Base-by-base conservation (phyloP, 441 rosid species). In the Croton setiger region DNA sequence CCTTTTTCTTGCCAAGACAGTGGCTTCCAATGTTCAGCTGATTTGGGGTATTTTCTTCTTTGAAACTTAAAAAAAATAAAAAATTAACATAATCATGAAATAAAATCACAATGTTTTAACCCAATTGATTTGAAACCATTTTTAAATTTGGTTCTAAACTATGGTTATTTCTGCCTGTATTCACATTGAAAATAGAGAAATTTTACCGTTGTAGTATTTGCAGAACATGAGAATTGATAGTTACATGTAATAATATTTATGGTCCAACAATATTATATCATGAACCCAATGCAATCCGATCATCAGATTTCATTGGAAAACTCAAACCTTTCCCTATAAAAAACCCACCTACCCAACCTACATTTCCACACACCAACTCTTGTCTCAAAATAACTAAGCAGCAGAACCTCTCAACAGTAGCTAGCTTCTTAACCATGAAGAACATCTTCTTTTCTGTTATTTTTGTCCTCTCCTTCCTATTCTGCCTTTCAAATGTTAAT, bases 341-440 rank as follows among this genome's bases (percentile, higher is more conserved):
- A 60, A 37, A 7, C 45, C 12, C 23, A 59, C 6, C 33, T 1
- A 14, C 47, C 48, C 14, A 7, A 18, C 5, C 3, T 17, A 17
- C 45, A 35, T n/a, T 35, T 7, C 39, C 45, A n/a, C 17, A 45
- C 47, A 60, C 39, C 45, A 37, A 60, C 63, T 21, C 2, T 5
- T 39, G 51, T 45, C 51, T 14, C 51, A 10, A 45, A 45, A 27
- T 27, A 27, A 27, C 31, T 2, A 45, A 45, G 43, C 51, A 45
- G 3, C 51, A 45, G 11, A 11, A 45, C 15, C 51, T 3, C 13
- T 3, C 51, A 11, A 45, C 15, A 45, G 31, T 27, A 27, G 51
- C 51, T 45, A 11, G 51, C 17, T 11, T 45, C 51, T 3, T 7
- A 51, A 57, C 37, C 43, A 75, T 72, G 77, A 81, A 72, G 75